Conservation (phyloP, 2,329 filamentous ascomycete genomes). For the Didymella exigua region DNA sequence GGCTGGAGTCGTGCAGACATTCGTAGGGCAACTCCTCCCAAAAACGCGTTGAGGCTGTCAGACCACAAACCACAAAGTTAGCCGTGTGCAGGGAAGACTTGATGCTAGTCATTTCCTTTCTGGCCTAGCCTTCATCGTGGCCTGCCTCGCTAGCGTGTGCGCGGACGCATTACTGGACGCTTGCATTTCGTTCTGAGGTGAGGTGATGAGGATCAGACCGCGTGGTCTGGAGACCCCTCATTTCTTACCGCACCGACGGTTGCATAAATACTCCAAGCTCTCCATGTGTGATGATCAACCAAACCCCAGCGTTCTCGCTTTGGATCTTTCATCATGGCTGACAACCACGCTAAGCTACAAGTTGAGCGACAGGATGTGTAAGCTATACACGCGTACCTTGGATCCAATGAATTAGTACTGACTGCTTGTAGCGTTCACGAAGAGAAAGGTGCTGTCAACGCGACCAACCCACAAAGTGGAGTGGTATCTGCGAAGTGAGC, state of each 20-base stretch:
- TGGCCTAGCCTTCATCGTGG: constrained; percentile 1
- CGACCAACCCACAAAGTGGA: constrained; percentile 9
- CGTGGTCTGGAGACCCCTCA: constrained; percentile 5
- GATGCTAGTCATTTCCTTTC: constrained; percentile 4
- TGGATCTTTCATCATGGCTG: constrained; percentile 12
- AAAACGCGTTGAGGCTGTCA: not conserved
- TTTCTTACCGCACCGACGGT: not conserved
- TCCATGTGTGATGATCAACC: not conserved
- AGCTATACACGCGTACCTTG: not conserved
- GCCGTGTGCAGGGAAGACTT: not conserved
- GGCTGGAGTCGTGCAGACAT: not conserved
- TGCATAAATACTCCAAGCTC: not conserved
- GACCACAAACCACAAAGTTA: not conserved
- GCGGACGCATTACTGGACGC: not conserved
- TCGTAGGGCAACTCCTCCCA: not conserved
- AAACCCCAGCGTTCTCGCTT: not conserved
- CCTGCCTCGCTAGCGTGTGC: not conserved
- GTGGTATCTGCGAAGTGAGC: constrained; percentile 14
- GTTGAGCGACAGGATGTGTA: constrained; percentile 25
- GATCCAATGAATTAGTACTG: not conserved
- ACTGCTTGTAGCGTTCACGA: constrained; percentile 13
- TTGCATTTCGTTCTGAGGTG: not conserved
- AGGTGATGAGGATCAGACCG: not conserved
- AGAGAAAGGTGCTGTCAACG: constrained; percentile 11
- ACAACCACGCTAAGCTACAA: constrained; percentile 5